phyloP scores from a whole-genome alignment of 768 basidiomycete genomes.

The Hygrocybe coccinea region DNA sequence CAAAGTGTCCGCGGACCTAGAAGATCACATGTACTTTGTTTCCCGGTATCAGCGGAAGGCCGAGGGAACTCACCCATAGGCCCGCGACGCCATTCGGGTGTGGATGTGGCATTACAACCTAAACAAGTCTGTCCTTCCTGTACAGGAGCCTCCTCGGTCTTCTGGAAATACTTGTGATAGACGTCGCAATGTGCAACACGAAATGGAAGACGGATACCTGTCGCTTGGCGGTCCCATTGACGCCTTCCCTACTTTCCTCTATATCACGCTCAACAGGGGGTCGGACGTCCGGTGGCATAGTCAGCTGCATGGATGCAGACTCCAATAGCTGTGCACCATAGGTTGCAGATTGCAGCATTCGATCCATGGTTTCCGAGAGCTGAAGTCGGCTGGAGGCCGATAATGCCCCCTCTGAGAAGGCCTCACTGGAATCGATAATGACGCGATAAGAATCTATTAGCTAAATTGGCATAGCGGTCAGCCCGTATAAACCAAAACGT shows the following conservation, averaged over 20 bases:
- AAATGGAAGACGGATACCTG: neutral
- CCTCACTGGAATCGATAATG: constrained; percentile 9
- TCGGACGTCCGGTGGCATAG: constrained; percentile 10
- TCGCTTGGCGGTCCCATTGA: constrained; percentile 4
- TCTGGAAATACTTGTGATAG: constrained; percentile 10
- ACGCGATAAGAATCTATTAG: constrained; percentile 10
- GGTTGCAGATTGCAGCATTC: constrained; percentile 42
- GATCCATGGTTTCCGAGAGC: constrained; percentile 33
- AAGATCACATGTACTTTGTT: constrained; percentile 7
- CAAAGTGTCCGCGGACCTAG: constrained; percentile 77
- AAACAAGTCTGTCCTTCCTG: constrained; percentile 71
- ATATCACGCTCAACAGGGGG: constrained; percentile 1
- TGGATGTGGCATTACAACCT: constrained; percentile 78
- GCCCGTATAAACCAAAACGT: neutral
- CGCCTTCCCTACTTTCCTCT: neutral
- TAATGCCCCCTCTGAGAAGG: constrained; percentile 2
- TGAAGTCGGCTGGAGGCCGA: constrained; percentile 1
- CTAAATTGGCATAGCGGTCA: neutral
- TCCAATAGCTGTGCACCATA: constrained; percentile 46
- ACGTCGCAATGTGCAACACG: neutral
- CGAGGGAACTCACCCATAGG: constrained; percentile 59
- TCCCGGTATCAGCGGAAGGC: constrained; percentile 6
- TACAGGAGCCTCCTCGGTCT: constrained; percentile 41
- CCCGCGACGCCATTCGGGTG: constrained; percentile 82
- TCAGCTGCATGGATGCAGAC: constrained; percentile 21